Conservation (phyloP, 768 basidiomycete genomes). For the Lactifluus volemus region DNA sequence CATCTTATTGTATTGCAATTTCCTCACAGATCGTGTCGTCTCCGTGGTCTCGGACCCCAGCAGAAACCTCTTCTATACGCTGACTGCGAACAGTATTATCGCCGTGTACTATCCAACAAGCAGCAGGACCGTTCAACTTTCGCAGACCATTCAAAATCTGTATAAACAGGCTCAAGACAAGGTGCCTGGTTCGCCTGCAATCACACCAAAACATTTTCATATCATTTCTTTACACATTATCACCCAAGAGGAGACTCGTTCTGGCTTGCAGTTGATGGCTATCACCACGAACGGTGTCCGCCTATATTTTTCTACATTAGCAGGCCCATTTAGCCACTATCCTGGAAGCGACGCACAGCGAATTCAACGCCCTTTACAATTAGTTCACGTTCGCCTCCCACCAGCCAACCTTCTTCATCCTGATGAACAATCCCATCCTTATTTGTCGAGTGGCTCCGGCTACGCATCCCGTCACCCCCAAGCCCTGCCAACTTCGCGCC, state of each 20-base stretch:
- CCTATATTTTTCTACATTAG: slow-evolving; percentile 66
- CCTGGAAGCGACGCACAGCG: slow-evolving; percentile 29
- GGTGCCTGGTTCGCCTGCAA: slow-evolving; percentile 64
- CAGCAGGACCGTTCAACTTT: slow-evolving; percentile 58
- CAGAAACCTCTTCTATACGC: slow-evolving; percentile 70
- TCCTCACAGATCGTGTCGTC: slow-evolving; percentile 55
- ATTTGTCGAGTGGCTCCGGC: slow-evolving; percentile 37
- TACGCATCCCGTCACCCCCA: slow-evolving; percentile 40
- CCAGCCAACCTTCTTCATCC: slow-evolving; percentile 70
- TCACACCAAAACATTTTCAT: slow-evolving; percentile 61
- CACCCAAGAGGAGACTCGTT: slow-evolving; percentile 54
- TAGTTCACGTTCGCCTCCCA: slow-evolving; percentile 73
- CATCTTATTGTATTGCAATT: neutral
- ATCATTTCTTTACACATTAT: slow-evolving; percentile 66
- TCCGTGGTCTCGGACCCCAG: slow-evolving; percentile 56
- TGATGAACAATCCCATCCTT: slow-evolving; percentile 51
- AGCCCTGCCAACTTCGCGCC: slow-evolving; percentile 39
- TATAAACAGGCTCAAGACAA: slow-evolving; percentile 75
- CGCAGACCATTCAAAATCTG: slow-evolving; percentile 68
- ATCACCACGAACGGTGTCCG: slow-evolving; percentile 77
- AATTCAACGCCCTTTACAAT: slow-evolving; percentile 43
- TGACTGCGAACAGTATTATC: slow-evolving; percentile 58
- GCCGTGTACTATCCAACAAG: slow-evolving; percentile 55
- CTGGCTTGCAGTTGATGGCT: slow-evolving; percentile 68
- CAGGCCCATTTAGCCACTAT: slow-evolving; percentile 40